Conservation (phyloP, 1,284 basidiomycete genomes). For the Ceratobasidium sp. region DNA sequence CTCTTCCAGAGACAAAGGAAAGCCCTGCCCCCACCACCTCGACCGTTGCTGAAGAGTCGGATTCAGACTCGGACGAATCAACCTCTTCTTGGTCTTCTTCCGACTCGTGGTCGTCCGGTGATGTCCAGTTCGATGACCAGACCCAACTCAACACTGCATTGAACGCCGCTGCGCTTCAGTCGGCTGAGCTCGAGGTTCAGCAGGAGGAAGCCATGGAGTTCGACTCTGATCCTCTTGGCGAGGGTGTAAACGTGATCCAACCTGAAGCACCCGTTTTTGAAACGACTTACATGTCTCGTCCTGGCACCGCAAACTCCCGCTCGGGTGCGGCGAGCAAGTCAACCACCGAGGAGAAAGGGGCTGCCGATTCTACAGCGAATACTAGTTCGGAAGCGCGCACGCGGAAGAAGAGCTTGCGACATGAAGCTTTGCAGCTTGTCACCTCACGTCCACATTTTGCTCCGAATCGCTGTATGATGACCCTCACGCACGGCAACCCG, state of each 20-base stretch:
- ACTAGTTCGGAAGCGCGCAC: background rate
- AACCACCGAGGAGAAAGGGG: background rate
- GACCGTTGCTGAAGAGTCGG: constrained; percentile 50
- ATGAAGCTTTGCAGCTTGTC: constrained; percentile 61
- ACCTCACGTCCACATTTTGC: constrained; percentile 87
- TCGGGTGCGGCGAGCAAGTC: background rate
- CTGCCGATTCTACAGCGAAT: background rate
- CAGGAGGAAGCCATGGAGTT: constrained; percentile 58
- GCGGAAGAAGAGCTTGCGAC: constrained; percentile 46
- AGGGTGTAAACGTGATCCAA: constrained; percentile 87
- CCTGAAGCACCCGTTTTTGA: constrained; percentile 48
- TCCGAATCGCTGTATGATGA: constrained; percentile 92
- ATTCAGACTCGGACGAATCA: constrained; percentile 29
- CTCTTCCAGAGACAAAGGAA: constrained; percentile 44
- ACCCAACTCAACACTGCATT: constrained; percentile 77
- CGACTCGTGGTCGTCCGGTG: constrained; percentile 60
- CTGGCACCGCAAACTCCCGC: background rate
- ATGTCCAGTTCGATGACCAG: constrained; percentile 77
- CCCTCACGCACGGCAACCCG: constrained; percentile 73
- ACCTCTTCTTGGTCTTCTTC: constrained; percentile 24
- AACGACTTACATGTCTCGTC: constrained; percentile 41
- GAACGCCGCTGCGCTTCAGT: constrained; percentile 69
- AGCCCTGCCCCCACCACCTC: constrained; percentile 23
- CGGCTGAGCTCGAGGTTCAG: constrained; percentile 63
- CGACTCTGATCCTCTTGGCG: constrained; percentile 73